phyloP scores from a whole-genome alignment of 2,329 filamentous ascomycete genomes.

The Aspergillus tubingensis region DNA sequence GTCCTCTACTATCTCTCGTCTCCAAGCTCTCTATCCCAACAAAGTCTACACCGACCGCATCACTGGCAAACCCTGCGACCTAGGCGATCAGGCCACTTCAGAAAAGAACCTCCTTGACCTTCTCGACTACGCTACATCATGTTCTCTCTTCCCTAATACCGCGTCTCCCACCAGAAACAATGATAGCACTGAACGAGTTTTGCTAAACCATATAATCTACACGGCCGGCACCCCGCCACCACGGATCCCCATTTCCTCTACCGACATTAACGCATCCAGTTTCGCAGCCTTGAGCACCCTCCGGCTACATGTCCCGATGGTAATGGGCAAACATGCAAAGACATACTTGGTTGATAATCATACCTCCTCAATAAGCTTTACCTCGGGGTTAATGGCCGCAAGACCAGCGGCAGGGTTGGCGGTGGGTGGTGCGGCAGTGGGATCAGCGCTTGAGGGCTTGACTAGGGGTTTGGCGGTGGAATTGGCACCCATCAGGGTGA shows the following conservation, averaged over 20 bases:
- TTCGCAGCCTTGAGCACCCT: slow-evolving; percentile 31
- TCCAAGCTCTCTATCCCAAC: slow-evolving; percentile 48
- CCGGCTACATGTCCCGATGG: slow-evolving; percentile 36
- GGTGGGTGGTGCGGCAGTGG: slow-evolving; percentile 27
- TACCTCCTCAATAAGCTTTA: slow-evolving; percentile 43
- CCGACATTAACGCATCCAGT: slow-evolving; percentile 21
- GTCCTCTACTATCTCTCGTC: slow-evolving; percentile 39
- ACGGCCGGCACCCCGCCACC: slow-evolving; percentile 50
- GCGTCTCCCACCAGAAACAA: slow-evolving; percentile 18
- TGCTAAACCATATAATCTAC: slow-evolving; percentile 54
- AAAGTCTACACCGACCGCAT: slow-evolving; percentile 34
- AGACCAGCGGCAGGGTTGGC: slow-evolving; percentile 40
- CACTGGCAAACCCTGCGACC: slow-evolving; percentile 47
- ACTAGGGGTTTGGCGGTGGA: slow-evolving; percentile 44
- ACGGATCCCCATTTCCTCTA: slow-evolving; percentile 26
- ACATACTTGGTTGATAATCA: slow-evolving; percentile 36
- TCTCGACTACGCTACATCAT: slow-evolving; percentile 40
- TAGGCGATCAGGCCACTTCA: slow-evolving; percentile 43
- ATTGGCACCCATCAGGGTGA: slow-evolving; percentile 46
- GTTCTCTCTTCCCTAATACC: neutral
- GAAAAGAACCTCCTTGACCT: slow-evolving; percentile 48
- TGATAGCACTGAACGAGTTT: slow-evolving; percentile 1
- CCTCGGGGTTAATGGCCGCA: slow-evolving; percentile 38
- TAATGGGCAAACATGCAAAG: slow-evolving; percentile 46
- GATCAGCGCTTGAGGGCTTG: slow-evolving; percentile 34